Evolutionary conservation across 2,329 filamentous ascomycete species (phyloP), one percentile per base, ranked within the genome.

Genomic region (Penicillium sp.): DNA sequence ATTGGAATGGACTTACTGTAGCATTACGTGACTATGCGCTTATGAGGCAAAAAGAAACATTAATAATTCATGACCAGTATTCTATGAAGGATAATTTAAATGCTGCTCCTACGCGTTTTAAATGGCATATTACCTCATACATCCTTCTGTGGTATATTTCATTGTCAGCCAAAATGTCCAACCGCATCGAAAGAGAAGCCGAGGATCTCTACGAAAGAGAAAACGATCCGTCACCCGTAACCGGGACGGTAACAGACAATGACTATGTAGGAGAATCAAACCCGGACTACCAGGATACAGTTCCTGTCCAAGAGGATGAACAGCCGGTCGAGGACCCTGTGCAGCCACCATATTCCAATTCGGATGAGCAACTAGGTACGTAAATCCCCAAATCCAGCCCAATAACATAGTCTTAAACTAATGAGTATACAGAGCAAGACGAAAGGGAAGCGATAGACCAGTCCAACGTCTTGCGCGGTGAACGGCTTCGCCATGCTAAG

Each of bases 281-380:
- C 4, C 17, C 49, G 5, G 38, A 62, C 13, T 22, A 70, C 26
- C 62, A 45, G 24, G 54, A 64, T 19, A 38, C 64, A 19, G 56
- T 73, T 7, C 72, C 72, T 10, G 65, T 75, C 2, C 67, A 72
- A 53, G 33, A 26, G 1, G 73, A 76, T 38, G 58, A 72, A 4
- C 60, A 59, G 19, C 17, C 22, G 3, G 64, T 58, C 40, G 72
- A 75, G 1, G 69, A 73, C 49, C 73, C 71, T 10, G 66, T 75
- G 40, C 71, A 76, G 62, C 72, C 74, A 6, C 70, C 69, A 5
- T 70, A 68, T 44, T 72, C 73, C 2, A 73, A 76, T 50, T 63
- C 65, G n/a, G 60, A 73, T 42, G 44, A 71, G 47, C 72, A 74
- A 62, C 63, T 75, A 15, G 71, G 74, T 75, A 71, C 30, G 67